Conservation (phyloP, 139 green algal genomes). For the Picochlorum sp. region DNA sequence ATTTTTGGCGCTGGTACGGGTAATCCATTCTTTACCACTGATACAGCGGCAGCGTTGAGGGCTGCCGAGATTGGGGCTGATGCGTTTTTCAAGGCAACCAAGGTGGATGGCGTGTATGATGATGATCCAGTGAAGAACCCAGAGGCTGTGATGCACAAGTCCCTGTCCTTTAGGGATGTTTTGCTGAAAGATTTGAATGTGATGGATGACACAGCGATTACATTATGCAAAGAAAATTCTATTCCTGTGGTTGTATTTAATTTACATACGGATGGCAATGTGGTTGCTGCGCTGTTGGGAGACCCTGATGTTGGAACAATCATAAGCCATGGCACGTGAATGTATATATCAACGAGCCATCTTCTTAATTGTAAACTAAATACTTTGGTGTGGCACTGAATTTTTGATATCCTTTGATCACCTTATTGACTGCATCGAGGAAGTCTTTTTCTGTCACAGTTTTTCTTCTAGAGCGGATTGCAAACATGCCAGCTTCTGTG, state of each 20-base stretch:
- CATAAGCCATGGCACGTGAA: neutral
- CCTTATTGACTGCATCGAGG: slow-evolving; percentile 96
- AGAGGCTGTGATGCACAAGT: slow-evolving; percentile 46
- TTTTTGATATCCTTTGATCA: slow-evolving; percentile 98
- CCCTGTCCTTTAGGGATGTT: slow-evolving; percentile 58
- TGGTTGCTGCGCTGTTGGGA: slow-evolving; percentile 35
- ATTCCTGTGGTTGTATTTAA: slow-evolving; percentile 92
- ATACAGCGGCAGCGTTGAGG: slow-evolving; percentile 90
- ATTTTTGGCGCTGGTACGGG: slow-evolving; percentile 94
- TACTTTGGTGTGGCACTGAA: slow-evolving; percentile 96
- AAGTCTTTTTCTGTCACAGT: slow-evolving; percentile 99
- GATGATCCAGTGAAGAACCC: slow-evolving; percentile 73
- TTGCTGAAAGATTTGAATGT: slow-evolving; percentile 52
- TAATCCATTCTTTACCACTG: slow-evolving; percentile 98
- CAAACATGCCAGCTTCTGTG: slow-evolving; percentile 96
- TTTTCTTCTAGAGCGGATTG: slow-evolving; percentile 83
- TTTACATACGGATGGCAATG: slow-evolving; percentile 65
- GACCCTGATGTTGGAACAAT: slow-evolving; percentile 23
- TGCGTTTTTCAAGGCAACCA: slow-evolving; percentile 90
- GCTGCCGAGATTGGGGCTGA: slow-evolving; percentile 91
- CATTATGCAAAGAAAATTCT: slow-evolving; percentile 94
- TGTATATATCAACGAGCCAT: neutral
- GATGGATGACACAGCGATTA: slow-evolving; percentile 97
- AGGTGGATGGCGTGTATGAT: slow-evolving; percentile 96
- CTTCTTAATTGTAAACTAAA: slow-evolving; percentile 66